Conservation (phyloP, 768 basidiomycete species). For the Boletus edulis region DNA sequence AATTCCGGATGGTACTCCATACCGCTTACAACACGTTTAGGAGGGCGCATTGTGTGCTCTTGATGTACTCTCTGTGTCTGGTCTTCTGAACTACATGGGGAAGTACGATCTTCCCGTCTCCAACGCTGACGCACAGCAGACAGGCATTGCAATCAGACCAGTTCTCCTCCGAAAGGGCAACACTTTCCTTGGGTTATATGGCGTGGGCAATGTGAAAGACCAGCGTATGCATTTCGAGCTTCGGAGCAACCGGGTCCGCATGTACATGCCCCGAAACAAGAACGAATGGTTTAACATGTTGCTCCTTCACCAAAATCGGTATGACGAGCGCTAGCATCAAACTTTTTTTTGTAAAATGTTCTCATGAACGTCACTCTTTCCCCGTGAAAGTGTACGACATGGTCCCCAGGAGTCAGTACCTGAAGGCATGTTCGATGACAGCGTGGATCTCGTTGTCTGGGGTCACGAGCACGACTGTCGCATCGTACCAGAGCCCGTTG, state of each 20-base stretch:
- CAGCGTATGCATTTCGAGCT: conserved; percentile 96
- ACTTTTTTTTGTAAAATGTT: not conserved
- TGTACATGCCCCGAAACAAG: conserved; percentile 94
- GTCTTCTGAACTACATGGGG: conserved; percentile 96
- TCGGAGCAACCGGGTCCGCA: conserved; percentile 87
- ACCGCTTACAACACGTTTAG: conserved; percentile 37
- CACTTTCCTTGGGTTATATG: conserved; percentile 88
- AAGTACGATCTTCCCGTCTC: conserved; percentile 85
- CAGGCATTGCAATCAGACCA: conserved; percentile 84
- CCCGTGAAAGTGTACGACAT: conserved; percentile 72
- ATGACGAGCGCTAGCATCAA: not conserved
- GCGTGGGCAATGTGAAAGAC: conserved; percentile 96
- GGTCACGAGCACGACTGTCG: conserved; percentile 99
- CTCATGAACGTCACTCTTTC: conserved; percentile 12
- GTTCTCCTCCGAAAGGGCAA: conserved; percentile 88
- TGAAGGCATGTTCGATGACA: conserved; percentile 96
- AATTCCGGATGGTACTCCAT: not conserved
- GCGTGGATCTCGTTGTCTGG: conserved; percentile 92
- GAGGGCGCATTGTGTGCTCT: conserved; percentile 95
- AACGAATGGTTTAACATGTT: conserved; percentile 95
- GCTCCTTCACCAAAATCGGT: conserved; percentile 96
- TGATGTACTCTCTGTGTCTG: conserved; percentile 91
- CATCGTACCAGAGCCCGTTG: conserved; percentile 85
- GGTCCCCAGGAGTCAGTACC: conserved; percentile 94
- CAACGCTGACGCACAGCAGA: conserved; percentile 58